Conservation (phyloP, 176 grass and related monocot species). For the Rhynchospora pubera region DNA sequence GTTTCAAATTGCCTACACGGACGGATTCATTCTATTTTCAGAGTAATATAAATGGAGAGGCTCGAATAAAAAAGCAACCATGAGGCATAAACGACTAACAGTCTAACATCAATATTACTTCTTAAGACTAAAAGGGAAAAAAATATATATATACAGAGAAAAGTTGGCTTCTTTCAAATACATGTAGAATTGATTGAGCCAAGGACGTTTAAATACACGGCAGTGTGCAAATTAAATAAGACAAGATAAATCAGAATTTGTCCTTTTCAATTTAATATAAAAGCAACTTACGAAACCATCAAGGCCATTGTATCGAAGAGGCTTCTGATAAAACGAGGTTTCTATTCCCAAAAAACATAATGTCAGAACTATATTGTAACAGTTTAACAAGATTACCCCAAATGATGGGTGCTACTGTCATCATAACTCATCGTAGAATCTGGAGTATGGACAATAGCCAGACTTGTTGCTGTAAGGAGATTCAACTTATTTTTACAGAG, state of each 20-base stretch:
- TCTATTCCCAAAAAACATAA: background rate
- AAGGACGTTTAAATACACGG: too few species aligned
- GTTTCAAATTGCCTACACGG: too few species aligned
- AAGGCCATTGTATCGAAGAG: background rate
- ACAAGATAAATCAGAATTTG: background rate
- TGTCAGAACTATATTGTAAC: background rate
- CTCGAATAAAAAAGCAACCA: too few species aligned
- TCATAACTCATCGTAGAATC: background rate
- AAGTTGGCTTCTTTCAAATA: too few species aligned
- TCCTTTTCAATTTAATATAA: background rate
- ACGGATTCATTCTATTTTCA: too few species aligned
- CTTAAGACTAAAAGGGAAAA: too few species aligned
- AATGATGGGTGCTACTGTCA: background rate
- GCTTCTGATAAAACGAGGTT: background rate
- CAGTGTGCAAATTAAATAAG: background rate
- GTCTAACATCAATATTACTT: too few species aligned
- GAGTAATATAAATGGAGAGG: too few species aligned
- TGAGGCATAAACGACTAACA: too few species aligned
- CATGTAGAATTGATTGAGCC: too few species aligned
- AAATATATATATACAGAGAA: too few species aligned
- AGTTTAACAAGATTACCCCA: background rate
- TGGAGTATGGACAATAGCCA: background rate
- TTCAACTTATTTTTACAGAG: background rate
- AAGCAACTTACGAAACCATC: background rate
- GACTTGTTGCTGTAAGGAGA: background rate